Evolutionary conservation across 2,329 filamentous ascomycete genomes (phyloP).

Genomic region (Microsporum audouinii): DNA sequence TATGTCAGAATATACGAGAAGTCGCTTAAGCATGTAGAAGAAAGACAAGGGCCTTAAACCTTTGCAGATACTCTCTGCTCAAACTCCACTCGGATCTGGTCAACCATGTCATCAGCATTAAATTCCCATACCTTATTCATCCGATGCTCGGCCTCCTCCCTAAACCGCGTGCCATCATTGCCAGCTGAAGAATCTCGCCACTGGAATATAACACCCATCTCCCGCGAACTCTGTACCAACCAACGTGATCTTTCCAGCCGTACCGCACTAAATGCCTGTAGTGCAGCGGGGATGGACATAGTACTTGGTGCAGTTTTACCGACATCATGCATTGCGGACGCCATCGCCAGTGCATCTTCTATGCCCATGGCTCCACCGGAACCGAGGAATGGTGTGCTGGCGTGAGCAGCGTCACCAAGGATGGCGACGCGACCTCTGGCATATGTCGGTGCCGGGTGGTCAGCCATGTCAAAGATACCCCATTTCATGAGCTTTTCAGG

Average conservation of each 20-base stretch:
- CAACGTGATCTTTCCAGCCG: not conserved
- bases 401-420: slow-evolving; percentile 32
- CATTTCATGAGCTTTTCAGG: slow-evolving; percentile 6
- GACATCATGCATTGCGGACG: slow-evolving; percentile 24
- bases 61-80: too few relatives aligned
- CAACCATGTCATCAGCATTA: not conserved
- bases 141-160: not conserved
- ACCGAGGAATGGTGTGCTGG: slow-evolving; percentile 28
- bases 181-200: not conserved
- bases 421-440: slow-evolving; percentile 21
- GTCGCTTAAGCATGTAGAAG: too few relatives aligned
- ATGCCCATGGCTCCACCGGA: slow-evolving; percentile 30
- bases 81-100: too few relatives aligned
- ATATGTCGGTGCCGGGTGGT: slow-evolving; percentile 23
- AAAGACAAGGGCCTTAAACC: too few relatives aligned
- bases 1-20: too few relatives aligned
- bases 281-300: slow-evolving; percentile 24
- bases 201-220: slow-evolving; percentile 1
- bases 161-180: not conserved
- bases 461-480: not conserved
- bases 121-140: slow-evolving; percentile 1
- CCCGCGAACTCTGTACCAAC: slow-evolving; percentile 2
- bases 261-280: not conserved
- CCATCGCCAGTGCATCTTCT: slow-evolving; percentile 24
- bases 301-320: not conserved